phyloP scores from a whole-genome alignment of 768 basidiomycete genomes.

The Xanthoconium stramineum region DNA sequence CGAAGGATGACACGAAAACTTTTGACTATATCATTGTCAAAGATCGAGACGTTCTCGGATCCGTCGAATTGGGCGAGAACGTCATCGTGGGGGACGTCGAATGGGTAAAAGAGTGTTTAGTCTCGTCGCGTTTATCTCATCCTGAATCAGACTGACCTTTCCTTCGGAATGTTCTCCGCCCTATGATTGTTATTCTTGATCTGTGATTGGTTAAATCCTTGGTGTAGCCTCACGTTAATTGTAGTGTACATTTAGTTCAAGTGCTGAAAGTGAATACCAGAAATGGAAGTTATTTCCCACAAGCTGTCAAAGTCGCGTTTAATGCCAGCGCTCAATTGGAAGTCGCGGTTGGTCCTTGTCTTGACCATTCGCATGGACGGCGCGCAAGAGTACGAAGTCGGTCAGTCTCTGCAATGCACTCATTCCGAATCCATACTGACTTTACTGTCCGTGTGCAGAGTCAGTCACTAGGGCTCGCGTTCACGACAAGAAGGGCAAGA shows the following conservation, averaged over 20 bases:
- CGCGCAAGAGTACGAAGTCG: slow-evolving; percentile 61
- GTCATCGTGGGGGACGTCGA: slow-evolving; percentile 49
- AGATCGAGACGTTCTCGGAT: slow-evolving; percentile 31
- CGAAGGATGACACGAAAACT: slow-evolving; percentile 20
- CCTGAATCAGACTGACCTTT: slow-evolving; percentile 15
- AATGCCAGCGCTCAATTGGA: background rate
- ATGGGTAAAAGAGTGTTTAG: slow-evolving; percentile 79
- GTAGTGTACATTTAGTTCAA: slow-evolving; percentile 3
- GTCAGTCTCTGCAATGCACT: slow-evolving; percentile 36
- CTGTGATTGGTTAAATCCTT: background rate
- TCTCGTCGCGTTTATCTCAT: slow-evolving; percentile 53
- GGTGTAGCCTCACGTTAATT: background rate
- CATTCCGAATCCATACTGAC: background rate
- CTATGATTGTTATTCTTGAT: background rate
- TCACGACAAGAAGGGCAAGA: slow-evolving; percentile 42
- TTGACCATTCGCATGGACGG: slow-evolving; percentile 33
- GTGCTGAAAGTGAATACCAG: background rate
- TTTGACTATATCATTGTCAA: slow-evolving; percentile 68
- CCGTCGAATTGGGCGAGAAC: slow-evolving; percentile 26
- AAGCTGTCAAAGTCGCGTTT: background rate
- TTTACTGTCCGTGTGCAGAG: slow-evolving; percentile 36
- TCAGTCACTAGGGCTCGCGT: slow-evolving; percentile 52
- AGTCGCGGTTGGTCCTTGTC: slow-evolving; percentile 5
- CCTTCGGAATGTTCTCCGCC: background rate
- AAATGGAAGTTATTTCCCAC: slow-evolving; percentile 21